Conservation (phyloP, 2,329 filamentous ascomycete genomes). For the Calonectria fujianensis region DNA sequence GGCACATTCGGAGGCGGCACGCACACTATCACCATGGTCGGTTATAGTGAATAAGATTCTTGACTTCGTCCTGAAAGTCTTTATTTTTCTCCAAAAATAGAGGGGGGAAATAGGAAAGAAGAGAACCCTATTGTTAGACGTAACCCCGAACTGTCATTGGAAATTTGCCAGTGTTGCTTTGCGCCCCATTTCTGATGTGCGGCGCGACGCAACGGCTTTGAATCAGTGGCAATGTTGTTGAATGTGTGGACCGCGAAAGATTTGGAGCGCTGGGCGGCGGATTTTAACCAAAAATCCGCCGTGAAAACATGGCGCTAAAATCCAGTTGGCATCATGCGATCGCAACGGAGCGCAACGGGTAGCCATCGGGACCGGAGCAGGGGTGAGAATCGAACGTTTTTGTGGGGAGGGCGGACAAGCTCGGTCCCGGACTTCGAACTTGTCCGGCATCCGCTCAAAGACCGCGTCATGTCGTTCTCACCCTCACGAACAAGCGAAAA, state of each 20-base stretch:
- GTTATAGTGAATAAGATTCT: not conserved
- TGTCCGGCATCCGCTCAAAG: conserved; percentile 23
- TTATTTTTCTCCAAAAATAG: not conserved
- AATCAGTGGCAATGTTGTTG: not conserved
- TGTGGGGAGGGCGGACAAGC: conserved; percentile 10
- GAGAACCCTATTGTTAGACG: not conserved
- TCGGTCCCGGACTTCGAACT: conserved; percentile 36
- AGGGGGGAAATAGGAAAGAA: too few species aligned
- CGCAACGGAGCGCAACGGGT: not conserved
- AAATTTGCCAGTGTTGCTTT: not conserved
- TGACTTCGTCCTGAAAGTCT: not conserved
- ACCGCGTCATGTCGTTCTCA: conserved; percentile 9
- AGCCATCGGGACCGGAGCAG: conserved; percentile 15
- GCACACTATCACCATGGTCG: not conserved
- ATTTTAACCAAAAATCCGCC: conserved; percentile 17
- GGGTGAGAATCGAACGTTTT: not conserved
- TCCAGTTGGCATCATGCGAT: not conserved
- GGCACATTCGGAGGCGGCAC: not conserved
- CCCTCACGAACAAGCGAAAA: not conserved
- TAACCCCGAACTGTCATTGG: not conserved
- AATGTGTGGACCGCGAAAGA: not conserved
- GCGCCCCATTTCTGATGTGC: not conserved
- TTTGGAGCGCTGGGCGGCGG: not conserved
- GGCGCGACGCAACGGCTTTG: not conserved
- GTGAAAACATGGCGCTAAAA: not conserved